These are phyloP conservation scores for Asparagopsis taxiformis DNA, from an alignment of 31 red algal species.

Conservation along the genomic window DNA sequence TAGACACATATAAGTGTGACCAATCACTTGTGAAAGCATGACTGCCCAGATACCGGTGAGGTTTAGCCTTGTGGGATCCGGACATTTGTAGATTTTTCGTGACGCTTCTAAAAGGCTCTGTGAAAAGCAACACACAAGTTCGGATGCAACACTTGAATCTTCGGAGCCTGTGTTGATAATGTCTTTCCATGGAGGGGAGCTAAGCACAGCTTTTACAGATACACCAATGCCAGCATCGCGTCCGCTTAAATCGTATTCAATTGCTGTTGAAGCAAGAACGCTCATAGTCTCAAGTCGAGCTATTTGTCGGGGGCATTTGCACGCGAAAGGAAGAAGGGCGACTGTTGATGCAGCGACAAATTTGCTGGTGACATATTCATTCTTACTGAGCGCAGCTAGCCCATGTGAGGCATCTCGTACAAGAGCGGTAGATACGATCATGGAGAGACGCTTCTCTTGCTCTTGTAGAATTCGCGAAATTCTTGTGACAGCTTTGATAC, in stretches of 20 bases:
- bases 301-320: conserved; percentile 14
- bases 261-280: conserved; percentile 39
- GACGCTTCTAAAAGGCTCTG: conserved; percentile 51
- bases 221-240: conserved; percentile 23
- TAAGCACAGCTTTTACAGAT: conserved; percentile 37
- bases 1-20: conserved; percentile 25
- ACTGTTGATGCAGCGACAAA: conserved; percentile 24
- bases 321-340: conserved; percentile 31
- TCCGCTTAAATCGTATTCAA: conserved; percentile 58
- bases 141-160: conserved; percentile 29
- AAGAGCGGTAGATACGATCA: conserved; percentile 14
- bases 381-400: conserved; percentile 54
- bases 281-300: conserved; percentile 40
- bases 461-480: conserved; percentile 24
- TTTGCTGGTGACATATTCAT: conserved; percentile 56
- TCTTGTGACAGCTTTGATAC: conserved; percentile 38
- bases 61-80: conserved; percentile 30
- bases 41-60: conserved; percentile 58
- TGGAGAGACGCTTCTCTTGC: conserved; percentile 15
- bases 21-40: conserved; percentile 55
- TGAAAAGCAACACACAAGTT: conserved; percentile 58
- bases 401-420: conserved; percentile 37
- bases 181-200: conserved; percentile 37
- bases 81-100: conserved; percentile 43
- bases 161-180: conserved; percentile 1